Conservation (phyloP, 257 asterid genomes). For the Primulina eburnea region DNA sequence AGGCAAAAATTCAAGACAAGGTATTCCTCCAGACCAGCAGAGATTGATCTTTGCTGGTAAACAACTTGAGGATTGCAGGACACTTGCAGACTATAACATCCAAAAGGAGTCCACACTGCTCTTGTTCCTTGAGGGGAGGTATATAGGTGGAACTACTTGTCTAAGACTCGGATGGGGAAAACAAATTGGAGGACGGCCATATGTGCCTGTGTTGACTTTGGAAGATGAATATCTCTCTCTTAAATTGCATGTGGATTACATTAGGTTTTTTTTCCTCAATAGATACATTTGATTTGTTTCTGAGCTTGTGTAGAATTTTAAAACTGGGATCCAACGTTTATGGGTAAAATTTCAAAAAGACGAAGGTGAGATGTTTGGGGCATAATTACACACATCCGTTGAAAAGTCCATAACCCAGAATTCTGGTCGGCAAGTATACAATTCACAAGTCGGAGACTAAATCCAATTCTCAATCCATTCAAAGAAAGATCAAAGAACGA, state of each 20-base stretch:
- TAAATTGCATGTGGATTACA: no score
- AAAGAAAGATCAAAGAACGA: not conserved
- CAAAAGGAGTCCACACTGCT: constrained; percentile 37
- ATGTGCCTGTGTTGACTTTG: not conserved
- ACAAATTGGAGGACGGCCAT: not conserved
- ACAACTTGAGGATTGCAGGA: constrained; percentile 31
- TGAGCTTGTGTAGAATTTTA: not conserved
- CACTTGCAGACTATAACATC: constrained; percentile 36
- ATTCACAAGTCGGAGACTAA: not conserved
- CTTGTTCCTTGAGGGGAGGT: constrained; percentile 27
- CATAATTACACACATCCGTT: no score
- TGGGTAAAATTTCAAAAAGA: no score
- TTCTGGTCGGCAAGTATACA: not conserved
- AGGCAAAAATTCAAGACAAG: constrained; percentile 34
- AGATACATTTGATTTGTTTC: no score
- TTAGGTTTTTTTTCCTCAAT: no score
- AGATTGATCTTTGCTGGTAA: constrained; percentile 36
- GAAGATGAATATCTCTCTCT: no score
- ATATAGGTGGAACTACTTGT: not conserved
- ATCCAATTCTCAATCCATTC: not conserved
- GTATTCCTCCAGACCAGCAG: constrained; percentile 35
- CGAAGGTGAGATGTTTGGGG: not conserved
- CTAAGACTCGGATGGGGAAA: not conserved
- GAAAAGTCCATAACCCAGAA: not conserved
- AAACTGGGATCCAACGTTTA: not conserved